phyloP scores from a whole-genome alignment of 2,329 filamentous ascomycete genomes.

The Rosellinia necatrix region DNA sequence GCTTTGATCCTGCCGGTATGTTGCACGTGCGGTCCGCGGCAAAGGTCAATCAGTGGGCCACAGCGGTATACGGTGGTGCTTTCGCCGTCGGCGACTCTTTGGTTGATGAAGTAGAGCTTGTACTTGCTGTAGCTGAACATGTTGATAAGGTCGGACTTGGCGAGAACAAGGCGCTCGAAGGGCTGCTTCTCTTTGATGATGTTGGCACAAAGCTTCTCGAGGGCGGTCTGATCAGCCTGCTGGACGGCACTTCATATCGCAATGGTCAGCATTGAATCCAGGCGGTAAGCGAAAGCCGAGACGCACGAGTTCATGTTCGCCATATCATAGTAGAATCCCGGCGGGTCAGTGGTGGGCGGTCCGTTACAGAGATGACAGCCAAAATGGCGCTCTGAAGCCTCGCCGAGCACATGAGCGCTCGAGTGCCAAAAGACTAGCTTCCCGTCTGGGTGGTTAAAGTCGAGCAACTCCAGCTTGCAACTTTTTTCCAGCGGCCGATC shows the following conservation, averaged over 20 bases:
- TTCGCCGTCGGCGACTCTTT: conserved; percentile 87
- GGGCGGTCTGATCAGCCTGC: too few relatives aligned
- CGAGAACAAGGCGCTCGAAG: conserved; percentile 24
- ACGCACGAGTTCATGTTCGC: conserved; percentile 46
- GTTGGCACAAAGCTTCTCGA: too few relatives aligned
- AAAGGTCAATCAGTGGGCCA: conserved; percentile 92
- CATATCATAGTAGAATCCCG: conserved; percentile 93
- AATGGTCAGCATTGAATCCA: too few relatives aligned
- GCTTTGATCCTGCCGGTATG: conserved; percentile 93
- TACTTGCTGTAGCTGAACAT: conserved; percentile 82
- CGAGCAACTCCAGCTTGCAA: conserved; percentile 82
- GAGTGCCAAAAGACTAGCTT: conserved; percentile 99
- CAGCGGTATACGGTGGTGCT: conserved; percentile 94
- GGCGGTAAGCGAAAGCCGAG: conserved; percentile 18
- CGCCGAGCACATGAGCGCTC: too few relatives aligned
- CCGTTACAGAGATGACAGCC: conserved; percentile 93
- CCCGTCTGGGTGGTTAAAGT: conserved; percentile 74
- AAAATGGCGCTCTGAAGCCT: too few relatives aligned
- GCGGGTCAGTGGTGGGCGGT: conserved; percentile 74
- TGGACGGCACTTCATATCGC: too few relatives aligned
- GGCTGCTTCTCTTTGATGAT: conserved; percentile 26
- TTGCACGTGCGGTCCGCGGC: conserved; percentile 91
- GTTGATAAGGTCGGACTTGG: conserved; percentile 47
- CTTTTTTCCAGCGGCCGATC: conserved; percentile 86
- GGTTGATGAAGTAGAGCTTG: conserved; percentile 96